Evolutionary conservation across 345 rosid genomes (phyloP), one percentile per base, ranked within the genome.

Genomic region (Acer campestre): DNA sequence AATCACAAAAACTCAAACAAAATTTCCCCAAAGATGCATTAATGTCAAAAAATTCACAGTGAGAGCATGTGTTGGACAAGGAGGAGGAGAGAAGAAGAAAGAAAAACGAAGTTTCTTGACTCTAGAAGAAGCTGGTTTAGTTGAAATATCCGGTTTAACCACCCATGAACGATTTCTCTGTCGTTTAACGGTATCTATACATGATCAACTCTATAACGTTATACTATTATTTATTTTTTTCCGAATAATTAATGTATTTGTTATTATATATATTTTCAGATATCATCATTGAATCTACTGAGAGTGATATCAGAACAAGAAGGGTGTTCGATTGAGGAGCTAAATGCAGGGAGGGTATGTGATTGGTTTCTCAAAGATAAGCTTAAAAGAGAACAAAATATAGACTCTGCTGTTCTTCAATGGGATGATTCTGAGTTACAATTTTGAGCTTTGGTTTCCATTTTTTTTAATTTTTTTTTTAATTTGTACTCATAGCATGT

Each of bases 301-400:
- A 88, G 87, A 68, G 96, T 92, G 79, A 80, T 92, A 75, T 79
- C 96, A 4, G 97, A 93, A 85, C 90, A 93, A 72, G 98, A 95
- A 83, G 94, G 88, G 20, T 93, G 95, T 69, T 49, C 91, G 20
- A 93, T 93, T 44, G 94, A 93, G 85, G 95, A 93, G 85, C 80
- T 93, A 62, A 95, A 95, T 56, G 99, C 93, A 10, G 98, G 95
- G 31, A 92, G 81, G 69, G 38, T 91, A 48, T 91, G 99, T 6
- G 99, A 95, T 70, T 95, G 99, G 98, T 93, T 95, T 72, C 31
- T 91, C 7, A 90, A 95, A 38, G 99, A 95, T 71, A 95, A 87
- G 86, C 79, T 87, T 3, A 96, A 88, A 83, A 86, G 95, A 71
- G 95, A 96, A 65, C 97, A 93, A 73, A 86, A 75, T 13, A 66